A percentile compares a stretch with the other conserved stretches of the same genome.
phyloP scores from a whole-genome alignment of 495 filamentous ascomycete genomes.

The Hyaloscypha finlandica region DNA sequence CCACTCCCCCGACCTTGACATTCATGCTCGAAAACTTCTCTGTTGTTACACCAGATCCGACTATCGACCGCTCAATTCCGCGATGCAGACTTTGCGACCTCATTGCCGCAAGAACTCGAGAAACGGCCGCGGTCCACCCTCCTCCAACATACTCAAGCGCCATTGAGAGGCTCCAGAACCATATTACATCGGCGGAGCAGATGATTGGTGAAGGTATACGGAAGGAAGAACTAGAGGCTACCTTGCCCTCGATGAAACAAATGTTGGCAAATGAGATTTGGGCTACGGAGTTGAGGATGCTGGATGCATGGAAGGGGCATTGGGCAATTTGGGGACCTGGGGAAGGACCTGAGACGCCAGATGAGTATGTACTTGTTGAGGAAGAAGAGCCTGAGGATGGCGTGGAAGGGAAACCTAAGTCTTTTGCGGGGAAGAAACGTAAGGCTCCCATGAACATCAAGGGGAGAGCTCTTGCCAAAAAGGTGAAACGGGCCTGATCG shows the following conservation, averaged over 20 bases:
- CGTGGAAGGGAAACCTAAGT: background rate
- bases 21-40: slow-evolving; percentile 36
- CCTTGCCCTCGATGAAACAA: background rate
- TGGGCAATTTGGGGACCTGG: slow-evolving; percentile 28
- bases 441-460: background rate
- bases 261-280: background rate
- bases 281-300: slow-evolving; percentile 14
- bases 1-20: slow-evolving; percentile 37
- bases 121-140: background rate
- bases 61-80: slow-evolving; percentile 24
- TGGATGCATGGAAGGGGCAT: slow-evolving; percentile 20
- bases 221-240: background rate
- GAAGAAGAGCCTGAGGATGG: background rate
- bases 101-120: slow-evolving; percentile 8
- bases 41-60: slow-evolving; percentile 13
- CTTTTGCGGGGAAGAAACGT: background rate
- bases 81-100: slow-evolving; percentile 34
- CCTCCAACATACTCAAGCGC: background rate
- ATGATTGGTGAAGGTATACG: background rate
- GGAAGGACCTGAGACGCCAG: slow-evolving; percentile 6
- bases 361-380: background rate
- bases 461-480: background rate
- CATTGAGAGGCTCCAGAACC: background rate
- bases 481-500: background rate
- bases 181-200: background rate